phyloP scores from a whole-genome alignment of 495 filamentous ascomycete genomes.

The Jackrogersella minutella region DNA sequence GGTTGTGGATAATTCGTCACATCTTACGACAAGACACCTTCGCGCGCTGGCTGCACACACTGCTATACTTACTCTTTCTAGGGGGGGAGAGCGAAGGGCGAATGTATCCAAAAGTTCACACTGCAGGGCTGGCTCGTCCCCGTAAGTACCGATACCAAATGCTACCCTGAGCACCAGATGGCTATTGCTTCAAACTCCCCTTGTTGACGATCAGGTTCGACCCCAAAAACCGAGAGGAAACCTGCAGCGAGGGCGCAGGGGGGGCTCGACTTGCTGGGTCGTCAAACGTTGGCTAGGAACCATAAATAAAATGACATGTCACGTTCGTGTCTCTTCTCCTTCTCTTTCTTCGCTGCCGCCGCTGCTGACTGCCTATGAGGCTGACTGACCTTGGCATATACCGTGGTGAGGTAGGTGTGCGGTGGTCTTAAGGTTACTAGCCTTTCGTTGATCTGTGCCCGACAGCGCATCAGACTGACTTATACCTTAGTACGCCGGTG shows the following conservation, averaged over 20 bases:
- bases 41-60: slow-evolving; percentile 9
- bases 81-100: not conserved
- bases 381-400: slow-evolving; percentile 37
- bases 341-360: not conserved
- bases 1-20: slow-evolving; percentile 21
- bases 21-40: slow-evolving; percentile 22
- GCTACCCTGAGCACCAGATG: slow-evolving; percentile 38
- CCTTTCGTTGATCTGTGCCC: slow-evolving; percentile 26
- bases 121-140: slow-evolving; percentile 28
- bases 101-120: slow-evolving; percentile 39
- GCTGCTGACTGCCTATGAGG: slow-evolving; percentile 27
- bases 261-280: slow-evolving; percentile 37
- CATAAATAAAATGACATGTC: slow-evolving; percentile 40
- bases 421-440: slow-evolving; percentile 19
- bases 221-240: slow-evolving; percentile 32
- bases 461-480: slow-evolving; percentile 19
- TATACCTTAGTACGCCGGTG: slow-evolving; percentile 7
- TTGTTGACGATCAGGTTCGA: slow-evolving; percentile 42
- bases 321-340: slow-evolving; percentile 19
- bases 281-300: slow-evolving; percentile 20
- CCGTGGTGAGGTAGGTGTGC: slow-evolving; percentile 22
- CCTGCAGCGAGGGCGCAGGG: slow-evolving; percentile 36
- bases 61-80: slow-evolving; percentile 2
- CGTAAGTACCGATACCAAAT: slow-evolving; percentile 41
- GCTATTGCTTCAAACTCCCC: slow-evolving; percentile 25